These are phyloP conservation scores for Avena eriantha DNA, from an alignment of 176 grass and related monocot genomes.

Conservation along the genomic window DNA sequence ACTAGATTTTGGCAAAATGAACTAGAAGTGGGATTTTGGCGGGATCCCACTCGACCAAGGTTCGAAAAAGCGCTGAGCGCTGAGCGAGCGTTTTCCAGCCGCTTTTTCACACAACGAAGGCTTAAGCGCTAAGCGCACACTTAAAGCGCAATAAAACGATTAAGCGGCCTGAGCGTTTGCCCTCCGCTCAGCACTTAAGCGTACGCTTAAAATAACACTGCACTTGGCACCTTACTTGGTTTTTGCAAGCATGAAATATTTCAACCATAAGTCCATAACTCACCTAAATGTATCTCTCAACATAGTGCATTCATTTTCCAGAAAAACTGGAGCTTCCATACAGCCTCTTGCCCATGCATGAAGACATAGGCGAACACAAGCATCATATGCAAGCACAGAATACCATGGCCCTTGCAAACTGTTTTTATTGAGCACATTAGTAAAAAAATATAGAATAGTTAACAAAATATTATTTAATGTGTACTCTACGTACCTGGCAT, in stretches of 20 bases:
- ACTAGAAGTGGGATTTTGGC: no score
- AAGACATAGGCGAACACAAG: slow-evolving; percentile 92
- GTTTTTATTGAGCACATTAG: slow-evolving; percentile 45
- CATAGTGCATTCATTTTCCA: slow-evolving; percentile 91
- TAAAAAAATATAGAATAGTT: slow-evolving; percentile 34
- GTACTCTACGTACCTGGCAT: slow-evolving; percentile 73
- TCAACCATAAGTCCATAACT: slow-evolving; percentile 52
- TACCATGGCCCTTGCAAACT: slow-evolving; percentile 97
- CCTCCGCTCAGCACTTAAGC: no score
- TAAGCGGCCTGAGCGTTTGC: no score
- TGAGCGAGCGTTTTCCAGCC: no score
- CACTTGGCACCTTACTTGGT: no score
- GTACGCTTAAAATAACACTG: no score
- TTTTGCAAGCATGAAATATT: slow-evolving; percentile 9
- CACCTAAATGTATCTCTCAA: slow-evolving; percentile 91
- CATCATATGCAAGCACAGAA: slow-evolving; percentile 99
- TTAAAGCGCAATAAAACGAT: no score
- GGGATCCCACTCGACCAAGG: no score
- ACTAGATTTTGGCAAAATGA: no score
- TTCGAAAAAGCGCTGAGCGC: no score
- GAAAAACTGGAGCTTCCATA: slow-evolving; percentile 96
- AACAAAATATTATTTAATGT: slow-evolving; percentile 38
- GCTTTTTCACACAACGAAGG: no score
- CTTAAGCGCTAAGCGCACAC: no score
- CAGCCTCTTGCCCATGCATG: slow-evolving; percentile 97